phyloP scores from a whole-genome alignment of 164 flowering plant species.

The Nymphaea thermarum region DNA sequence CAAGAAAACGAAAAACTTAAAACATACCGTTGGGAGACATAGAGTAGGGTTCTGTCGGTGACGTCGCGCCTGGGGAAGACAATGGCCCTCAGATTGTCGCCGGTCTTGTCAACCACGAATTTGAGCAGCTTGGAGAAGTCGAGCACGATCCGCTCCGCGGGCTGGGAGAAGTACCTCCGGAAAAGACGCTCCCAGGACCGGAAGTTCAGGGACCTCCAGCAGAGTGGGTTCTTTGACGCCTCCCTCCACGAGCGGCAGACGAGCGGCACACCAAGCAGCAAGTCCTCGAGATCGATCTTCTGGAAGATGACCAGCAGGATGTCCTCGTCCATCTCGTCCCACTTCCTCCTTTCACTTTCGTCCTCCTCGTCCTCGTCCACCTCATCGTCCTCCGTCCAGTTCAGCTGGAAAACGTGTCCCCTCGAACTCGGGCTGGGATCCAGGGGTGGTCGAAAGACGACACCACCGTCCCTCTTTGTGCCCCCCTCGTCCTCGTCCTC shows the following conservation, averaged over 20 bases:
- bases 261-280: background rate
- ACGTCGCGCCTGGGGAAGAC: background rate
- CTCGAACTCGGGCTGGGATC: no score
- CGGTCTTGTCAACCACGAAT: background rate
- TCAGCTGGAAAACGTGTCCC: background rate
- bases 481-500: no score
- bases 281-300: background rate
- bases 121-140: background rate
- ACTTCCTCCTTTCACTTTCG: no score
- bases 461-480: no score
- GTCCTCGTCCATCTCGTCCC: background rate
- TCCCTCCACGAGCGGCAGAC: background rate
- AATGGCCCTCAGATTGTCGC: background rate
- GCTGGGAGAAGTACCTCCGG: background rate
- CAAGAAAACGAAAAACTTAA: no score
- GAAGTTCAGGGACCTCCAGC: background rate
- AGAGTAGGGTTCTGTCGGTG: background rate
- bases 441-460: no score
- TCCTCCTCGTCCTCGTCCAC: background rate
- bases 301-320: background rate
- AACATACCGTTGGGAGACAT: background rate
- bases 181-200: background rate
- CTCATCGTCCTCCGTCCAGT: background rate
- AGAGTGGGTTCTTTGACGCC: background rate
- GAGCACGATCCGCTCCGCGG: background rate